These are phyloP conservation scores for Solidago caesia DNA, from an alignment of 129 eudicot species.

Conservation along the genomic window DNA sequence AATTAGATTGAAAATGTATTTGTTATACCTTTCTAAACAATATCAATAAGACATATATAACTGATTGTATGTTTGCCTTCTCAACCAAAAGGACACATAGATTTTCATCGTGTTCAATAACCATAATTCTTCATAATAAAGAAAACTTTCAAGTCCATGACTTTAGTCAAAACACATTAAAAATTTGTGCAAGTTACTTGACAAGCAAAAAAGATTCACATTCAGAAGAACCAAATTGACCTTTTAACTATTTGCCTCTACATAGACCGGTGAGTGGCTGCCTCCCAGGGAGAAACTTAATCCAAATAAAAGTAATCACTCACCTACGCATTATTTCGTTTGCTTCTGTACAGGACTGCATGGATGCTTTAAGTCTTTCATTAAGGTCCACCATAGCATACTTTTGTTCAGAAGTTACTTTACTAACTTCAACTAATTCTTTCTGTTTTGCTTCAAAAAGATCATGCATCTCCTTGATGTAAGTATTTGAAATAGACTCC, in stretches of 20 bases:
- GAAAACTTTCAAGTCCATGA: neutral
- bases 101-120: constrained; percentile 12
- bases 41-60: neutral
- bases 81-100: neutral
- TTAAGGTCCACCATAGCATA: constrained; percentile 81
- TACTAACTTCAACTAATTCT: constrained; percentile 54
- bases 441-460: constrained; percentile 67
- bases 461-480: constrained; percentile 52
- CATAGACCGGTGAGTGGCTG: neutral
- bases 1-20: neutral
- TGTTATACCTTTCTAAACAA: constrained; percentile 4
- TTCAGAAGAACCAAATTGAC: neutral
- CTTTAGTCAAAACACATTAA: neutral
- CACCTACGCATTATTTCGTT: constrained; percentile 82
- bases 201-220: neutral
- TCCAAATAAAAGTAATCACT: constrained; percentile 26
- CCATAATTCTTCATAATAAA: constrained; percentile 1
- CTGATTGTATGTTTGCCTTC: neutral
- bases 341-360: constrained; percentile 81
- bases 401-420: constrained; percentile 69
- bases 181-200: constrained; percentile 7
- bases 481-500: constrained; percentile 65
- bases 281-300: neutral
- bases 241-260: neutral
- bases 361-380: constrained; percentile 72